Conservation (phyloP, 345 rosid species). For the Raphanus sativus region DNA sequence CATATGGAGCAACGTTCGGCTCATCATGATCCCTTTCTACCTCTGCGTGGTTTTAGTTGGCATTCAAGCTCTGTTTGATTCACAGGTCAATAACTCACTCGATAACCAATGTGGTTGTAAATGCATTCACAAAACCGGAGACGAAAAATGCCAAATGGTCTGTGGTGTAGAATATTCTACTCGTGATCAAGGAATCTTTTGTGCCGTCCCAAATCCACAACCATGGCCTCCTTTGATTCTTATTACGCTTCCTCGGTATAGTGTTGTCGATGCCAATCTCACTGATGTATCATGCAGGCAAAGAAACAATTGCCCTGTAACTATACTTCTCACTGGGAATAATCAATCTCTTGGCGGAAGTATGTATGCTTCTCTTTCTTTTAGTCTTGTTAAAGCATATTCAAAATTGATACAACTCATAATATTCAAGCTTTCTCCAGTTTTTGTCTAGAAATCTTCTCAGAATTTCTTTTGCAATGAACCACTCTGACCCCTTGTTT, state of each 20-base stretch:
- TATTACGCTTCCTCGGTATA: constrained; percentile 57
- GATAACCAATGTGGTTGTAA: constrained; percentile 57
- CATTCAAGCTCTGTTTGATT: constrained; percentile 52
- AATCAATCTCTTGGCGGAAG: constrained; percentile 65
- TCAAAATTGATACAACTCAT: not conserved
- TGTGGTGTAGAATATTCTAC: constrained; percentile 69
- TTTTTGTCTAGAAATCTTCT: constrained; percentile 52
- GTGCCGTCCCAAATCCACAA: constrained; percentile 61
- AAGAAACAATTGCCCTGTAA: constrained; percentile 63
- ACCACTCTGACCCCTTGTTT: constrained; percentile 41
- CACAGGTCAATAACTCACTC: constrained; percentile 30
- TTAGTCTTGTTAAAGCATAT: not conserved
- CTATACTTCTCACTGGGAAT: constrained; percentile 61
- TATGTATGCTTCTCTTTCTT: constrained; percentile 31
- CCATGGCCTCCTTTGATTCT: constrained; percentile 83
- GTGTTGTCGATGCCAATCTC: constrained; percentile 49
- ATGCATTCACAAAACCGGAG: constrained; percentile 45
- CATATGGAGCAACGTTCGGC: constrained; percentile 58
- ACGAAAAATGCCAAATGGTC: constrained; percentile 48
- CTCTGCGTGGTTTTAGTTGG: constrained; percentile 59
- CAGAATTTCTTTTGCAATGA: constrained; percentile 33
- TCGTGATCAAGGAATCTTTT: constrained; percentile 47
- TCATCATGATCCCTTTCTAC: constrained; percentile 64
- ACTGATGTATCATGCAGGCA: constrained; percentile 63
- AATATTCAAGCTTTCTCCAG: constrained; percentile 39